Evolutionary conservation across 768 basidiomycete species (phyloP), one percentile per base, ranked within the genome.

Genomic region (Tricholomella constricta): DNA sequence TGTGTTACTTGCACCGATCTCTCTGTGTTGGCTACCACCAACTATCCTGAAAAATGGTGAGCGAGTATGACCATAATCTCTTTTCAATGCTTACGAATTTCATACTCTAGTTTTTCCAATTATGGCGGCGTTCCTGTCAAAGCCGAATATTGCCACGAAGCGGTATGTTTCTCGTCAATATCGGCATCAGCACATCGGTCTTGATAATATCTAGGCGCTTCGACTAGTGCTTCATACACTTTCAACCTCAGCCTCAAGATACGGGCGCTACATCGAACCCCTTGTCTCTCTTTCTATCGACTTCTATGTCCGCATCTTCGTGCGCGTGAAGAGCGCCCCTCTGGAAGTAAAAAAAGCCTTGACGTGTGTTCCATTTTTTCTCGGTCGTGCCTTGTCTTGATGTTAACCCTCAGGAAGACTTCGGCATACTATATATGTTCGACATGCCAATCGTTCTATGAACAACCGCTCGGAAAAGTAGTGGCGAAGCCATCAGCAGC

Each of bases 1-100:
- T 94, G 92, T 62, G 87, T 99, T 34, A 99, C 97, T 22, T 98
- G 97, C 71, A 99, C 97, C 1, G 97, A 99, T 68, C 77, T 97
- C 55, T 83, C 94, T 6, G 94, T 99, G 9, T 78, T 98, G 20
- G 97, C 95, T 0, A 94, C 94, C 2, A 85, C 81, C 10, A 98
- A 98, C 66, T 97, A 90, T 67, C 88, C 95, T 3, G 97, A 99
- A 68, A 99, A 99, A 83, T 94, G 93, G 96, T 93, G 61, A 55
- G 74, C 25, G 3, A 40, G 29, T 41, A 2, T 27, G 9, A 14
- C 40, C n/a, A 15, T 37, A 15, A 6, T 6, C 10, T 15, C 37
- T 12, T 38, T 6, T n/a, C 15, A 3, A 15, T 10, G 17, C n/a
- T 40, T 40, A 31, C 15, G 26, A 22, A 48, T 27, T 20, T 11